A percentile compares a stretch with the other conserved stretches of the same genome.
These are phyloP conservation scores for Zygosaccharomyces gambellarensis DNA, from an alignment of 805 yeast species.

Conservation along the genomic window DNA sequence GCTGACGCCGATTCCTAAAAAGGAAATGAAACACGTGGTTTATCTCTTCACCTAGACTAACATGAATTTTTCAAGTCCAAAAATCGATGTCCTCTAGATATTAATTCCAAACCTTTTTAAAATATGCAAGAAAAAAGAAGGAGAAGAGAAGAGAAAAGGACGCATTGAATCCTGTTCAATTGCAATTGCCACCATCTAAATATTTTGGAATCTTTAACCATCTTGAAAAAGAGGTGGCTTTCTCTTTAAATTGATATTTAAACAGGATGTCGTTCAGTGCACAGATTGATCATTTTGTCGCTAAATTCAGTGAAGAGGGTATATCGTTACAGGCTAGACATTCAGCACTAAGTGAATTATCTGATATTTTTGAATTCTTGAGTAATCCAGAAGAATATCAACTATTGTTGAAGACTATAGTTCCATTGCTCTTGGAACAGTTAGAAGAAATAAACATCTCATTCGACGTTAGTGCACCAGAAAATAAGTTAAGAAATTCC, in stretches of 20 bases:
- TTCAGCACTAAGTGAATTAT: constrained; percentile 69
- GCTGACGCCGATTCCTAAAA: constrained; percentile 16
- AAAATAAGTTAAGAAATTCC: constrained; percentile 71
- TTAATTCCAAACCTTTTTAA: not conserved
- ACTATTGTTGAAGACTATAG: constrained; percentile 58
- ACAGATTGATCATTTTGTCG: constrained; percentile 65
- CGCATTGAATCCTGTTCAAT: not conserved
- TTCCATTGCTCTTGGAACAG: constrained; percentile 64
- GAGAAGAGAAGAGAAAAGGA: no score
- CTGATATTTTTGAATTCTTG: constrained; percentile 82
- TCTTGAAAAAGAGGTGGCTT: not conserved
- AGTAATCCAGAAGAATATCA: constrained; percentile 79
- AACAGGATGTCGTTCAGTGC: constrained; percentile 35
- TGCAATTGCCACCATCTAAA: not conserved
- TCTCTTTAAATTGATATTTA: not conserved
- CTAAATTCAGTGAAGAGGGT: constrained; percentile 51
- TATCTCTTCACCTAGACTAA: constrained; percentile 11
- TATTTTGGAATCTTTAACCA: not conserved
- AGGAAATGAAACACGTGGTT: constrained; percentile 21
- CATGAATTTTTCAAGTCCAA: constrained; percentile 8
- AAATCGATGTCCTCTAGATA: constrained; percentile 6
- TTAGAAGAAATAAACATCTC: constrained; percentile 69
- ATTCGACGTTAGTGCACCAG: constrained; percentile 59
- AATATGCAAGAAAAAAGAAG: not conserved
- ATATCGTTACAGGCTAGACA: constrained; percentile 58